Percentiles rank a stretch among this genome's conserved stretches.
phyloP scores from a whole-genome alignment of 805 yeast species.

The Teunomyces gatunensis region DNA sequence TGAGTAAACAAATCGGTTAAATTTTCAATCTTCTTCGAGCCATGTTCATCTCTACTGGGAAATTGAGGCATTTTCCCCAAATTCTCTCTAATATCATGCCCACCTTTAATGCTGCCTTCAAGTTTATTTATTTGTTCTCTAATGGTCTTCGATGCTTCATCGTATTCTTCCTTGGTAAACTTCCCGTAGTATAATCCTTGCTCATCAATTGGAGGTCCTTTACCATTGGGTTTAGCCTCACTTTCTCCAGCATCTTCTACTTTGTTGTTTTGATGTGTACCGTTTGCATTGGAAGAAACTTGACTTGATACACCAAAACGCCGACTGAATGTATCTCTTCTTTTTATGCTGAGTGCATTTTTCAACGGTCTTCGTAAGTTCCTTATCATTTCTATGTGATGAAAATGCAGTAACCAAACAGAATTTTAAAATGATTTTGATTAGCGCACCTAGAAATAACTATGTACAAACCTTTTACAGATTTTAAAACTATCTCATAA shows the following conservation, averaged over 20 bases:
- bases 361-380: neutral
- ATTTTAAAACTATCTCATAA: neutral
- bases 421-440: too few species aligned
- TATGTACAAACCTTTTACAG: too few species aligned
- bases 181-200: constrained; percentile 32
- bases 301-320: neutral
- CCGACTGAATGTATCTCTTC: neutral
- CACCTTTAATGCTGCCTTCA: constrained; percentile 38
- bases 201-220: constrained; percentile 17
- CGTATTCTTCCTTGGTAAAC: constrained; percentile 39
- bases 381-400: neutral
- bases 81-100: constrained; percentile 33
- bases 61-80: constrained; percentile 35
- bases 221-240: neutral
- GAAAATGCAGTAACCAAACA: too few species aligned
- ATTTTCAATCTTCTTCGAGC: constrained; percentile 17
- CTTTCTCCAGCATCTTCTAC: neutral
- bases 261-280: neutral
- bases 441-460: too few species aligned
- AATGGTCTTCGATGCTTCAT: constrained; percentile 34
- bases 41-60: constrained; percentile 21
- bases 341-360: neutral
- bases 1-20: constrained; percentile 42
- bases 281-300: neutral
- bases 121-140: constrained; percentile 29